These are phyloP conservation scores for Dendryphion nanum DNA, from an alignment of 2,329 filamentous ascomycete species.

Conservation along the genomic window DNA sequence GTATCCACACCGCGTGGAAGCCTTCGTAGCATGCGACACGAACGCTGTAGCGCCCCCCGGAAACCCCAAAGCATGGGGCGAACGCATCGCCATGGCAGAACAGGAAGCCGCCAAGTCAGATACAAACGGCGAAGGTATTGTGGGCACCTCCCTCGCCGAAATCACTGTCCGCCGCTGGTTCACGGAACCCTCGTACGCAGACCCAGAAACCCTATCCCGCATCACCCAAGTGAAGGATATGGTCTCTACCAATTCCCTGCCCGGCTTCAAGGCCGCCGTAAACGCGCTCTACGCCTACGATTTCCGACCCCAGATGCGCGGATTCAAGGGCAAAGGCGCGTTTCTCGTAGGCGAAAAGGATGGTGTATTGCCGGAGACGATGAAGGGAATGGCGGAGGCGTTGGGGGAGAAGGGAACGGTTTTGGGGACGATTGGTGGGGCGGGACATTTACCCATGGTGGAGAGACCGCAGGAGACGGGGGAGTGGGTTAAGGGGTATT, in stretches of 20 bases:
- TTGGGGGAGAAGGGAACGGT: slow-evolving; percentile 46
- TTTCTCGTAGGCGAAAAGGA: slow-evolving; percentile 74
- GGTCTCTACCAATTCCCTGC: slow-evolving; percentile 66
- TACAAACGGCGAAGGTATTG: slow-evolving; percentile 52
- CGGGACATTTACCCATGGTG: slow-evolving; percentile 83
- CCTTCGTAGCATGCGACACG: slow-evolving; percentile 76
- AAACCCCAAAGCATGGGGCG: slow-evolving; percentile 77
- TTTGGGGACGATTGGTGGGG: slow-evolving; percentile 64
- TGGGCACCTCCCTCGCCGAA: slow-evolving; percentile 63
- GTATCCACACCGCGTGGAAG: slow-evolving; percentile 58
- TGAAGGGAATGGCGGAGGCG: slow-evolving; percentile 67
- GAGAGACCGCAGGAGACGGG: slow-evolving; percentile 71
- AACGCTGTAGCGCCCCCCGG: slow-evolving; percentile 69
- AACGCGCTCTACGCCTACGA: slow-evolving; percentile 73
- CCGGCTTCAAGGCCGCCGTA: slow-evolving; percentile 67
- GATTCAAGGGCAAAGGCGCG: slow-evolving; percentile 58
- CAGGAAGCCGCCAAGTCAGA: slow-evolving; percentile 42
- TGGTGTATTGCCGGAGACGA: slow-evolving; percentile 72
- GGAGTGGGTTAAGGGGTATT: slow-evolving; percentile 58
- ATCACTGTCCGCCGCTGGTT: slow-evolving; percentile 78
- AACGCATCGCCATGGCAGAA: slow-evolving; percentile 69
- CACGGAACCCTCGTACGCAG: slow-evolving; percentile 57
- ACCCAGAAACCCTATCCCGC: slow-evolving; percentile 47
- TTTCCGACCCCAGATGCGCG: slow-evolving; percentile 56
- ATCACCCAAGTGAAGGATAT: slow-evolving; percentile 64